Base-by-base conservation (phyloP, 1,284 basidiomycete species). In the Sphaerobolus stellatus region DNA sequence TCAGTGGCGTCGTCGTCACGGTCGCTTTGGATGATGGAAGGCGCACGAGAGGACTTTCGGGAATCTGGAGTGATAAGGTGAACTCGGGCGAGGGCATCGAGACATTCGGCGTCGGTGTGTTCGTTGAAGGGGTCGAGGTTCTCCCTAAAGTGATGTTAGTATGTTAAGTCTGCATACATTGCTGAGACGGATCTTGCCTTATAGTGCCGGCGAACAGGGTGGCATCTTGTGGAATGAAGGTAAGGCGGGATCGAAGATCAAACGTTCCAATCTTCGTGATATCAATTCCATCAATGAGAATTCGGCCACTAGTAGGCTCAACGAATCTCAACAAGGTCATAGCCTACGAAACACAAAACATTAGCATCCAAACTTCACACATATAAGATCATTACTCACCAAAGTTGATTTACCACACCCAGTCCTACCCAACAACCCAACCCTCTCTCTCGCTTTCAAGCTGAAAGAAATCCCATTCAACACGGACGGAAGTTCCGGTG, bases 121-220 rank as follows among this genome's bases (percentile, higher is more conserved):
- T 95, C 91, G 47, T 77, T 71, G 74, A 94, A 94, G 0, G 92
- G 94, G 72, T 97, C 94, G 3, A 96, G 69, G 61, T 95, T 95
- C 18, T 92, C 88, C 18, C 91, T 77, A 24, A 48, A 48, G 48
- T 2, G 20, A 38, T 9, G n/a, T 48, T 5, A 9, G 29, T 18
- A 6, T 13, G 30, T 14, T 25, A 20, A 48, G n/a, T n/a, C n/a
- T n/a, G n/a, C 4, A 11, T 2, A 18, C 5, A 18, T 13, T 38
- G 28, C 43, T n/a, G n/a, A 30, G 2, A 38, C 11, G 16, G 20
- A 22, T n/a, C 47, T 28, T 6, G 49, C 53, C 53, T 31, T 8
- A 96, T 73, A 0, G 90, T 94, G 0, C 94, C 92, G 0, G 88
- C 90, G 74, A 97, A 96, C 3, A 96, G 74, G 0, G 92, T 79